Evolutionary conservation across 495 filamentous ascomycete species (phyloP).

Genomic region (Podospora anserina): DNA sequence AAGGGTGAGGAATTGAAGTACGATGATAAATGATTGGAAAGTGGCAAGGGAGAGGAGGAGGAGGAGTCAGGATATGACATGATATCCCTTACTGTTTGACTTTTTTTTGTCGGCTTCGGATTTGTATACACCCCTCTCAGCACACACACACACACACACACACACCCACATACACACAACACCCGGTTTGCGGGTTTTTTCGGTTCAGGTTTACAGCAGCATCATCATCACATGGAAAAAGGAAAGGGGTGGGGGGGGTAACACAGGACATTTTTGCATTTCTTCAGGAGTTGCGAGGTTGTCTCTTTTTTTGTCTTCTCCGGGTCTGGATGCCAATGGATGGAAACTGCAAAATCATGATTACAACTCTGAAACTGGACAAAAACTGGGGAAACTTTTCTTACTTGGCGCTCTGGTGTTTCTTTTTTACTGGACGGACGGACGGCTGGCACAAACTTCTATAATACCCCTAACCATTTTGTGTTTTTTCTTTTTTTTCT

Average conservation of each 20-base stretch:
- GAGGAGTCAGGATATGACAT: background rate
- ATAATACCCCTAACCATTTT: background rate
- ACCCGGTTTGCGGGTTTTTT: background rate
- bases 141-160: background rate
- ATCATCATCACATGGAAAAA: background rate
- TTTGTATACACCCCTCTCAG: background rate
- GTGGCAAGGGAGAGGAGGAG: background rate
- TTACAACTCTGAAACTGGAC: background rate
- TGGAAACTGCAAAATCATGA: background rate
- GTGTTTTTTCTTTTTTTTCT: constrained; percentile 1
- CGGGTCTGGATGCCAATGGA: background rate
- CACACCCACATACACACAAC: background rate
- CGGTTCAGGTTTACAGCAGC: background rate
- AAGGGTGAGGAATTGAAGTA: background rate
- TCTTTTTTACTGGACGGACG: background rate
- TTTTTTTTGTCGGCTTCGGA: background rate
- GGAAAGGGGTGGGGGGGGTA: too few relatives aligned
- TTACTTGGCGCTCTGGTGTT: background rate
- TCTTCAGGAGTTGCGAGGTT: background rate
- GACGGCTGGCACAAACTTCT: background rate
- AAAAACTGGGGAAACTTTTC: background rate
- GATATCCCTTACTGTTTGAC: background rate
- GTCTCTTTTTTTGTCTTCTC: background rate
- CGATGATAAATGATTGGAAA: background rate
- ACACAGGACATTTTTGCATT: background rate